Percentiles rank a stretch among this genome's conserved stretches.
Conservation (phyloP, 1,139 yeast species). For the Kazachstania sp. region DNA sequence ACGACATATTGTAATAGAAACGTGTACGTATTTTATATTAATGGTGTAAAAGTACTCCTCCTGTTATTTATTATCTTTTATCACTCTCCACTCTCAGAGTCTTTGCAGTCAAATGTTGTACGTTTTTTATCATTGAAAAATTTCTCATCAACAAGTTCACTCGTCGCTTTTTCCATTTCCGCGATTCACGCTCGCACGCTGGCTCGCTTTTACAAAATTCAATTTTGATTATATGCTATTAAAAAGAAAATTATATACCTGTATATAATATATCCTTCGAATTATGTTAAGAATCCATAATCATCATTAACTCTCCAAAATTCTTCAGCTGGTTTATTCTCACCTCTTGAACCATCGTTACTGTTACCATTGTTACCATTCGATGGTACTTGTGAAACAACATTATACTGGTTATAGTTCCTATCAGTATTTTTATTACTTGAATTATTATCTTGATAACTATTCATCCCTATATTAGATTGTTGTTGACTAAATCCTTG, state of each 20-base stretch:
- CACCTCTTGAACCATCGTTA: not conserved
- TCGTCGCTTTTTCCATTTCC: no score
- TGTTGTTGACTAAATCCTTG: not conserved
- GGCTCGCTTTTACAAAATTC: no score
- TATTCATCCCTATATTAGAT: not conserved
- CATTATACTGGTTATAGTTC: not conserved
- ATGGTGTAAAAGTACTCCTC: no score
- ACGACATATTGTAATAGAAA: not conserved
- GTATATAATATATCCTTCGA: not conserved
- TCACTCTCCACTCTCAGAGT: no score
- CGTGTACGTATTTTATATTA: no score
- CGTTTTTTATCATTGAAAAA: no score
- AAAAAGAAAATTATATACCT: not conserved
- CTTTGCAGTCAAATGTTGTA: no score
- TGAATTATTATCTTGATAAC: not conserved
- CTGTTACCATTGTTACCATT: not conserved
- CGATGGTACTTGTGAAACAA: not conserved
- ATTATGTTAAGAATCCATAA: conserved; percentile 35
- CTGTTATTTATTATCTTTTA: no score
- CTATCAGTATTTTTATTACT: not conserved
- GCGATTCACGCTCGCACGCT: no score
- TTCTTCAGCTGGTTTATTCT: conserved; percentile 27
- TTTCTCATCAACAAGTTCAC: no score
- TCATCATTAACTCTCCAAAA: conserved; percentile 37
- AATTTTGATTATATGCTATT: not conserved